Evolutionary conservation across 805 yeast genomes (phyloP).

Genomic region (Candida loeiensis): DNA sequence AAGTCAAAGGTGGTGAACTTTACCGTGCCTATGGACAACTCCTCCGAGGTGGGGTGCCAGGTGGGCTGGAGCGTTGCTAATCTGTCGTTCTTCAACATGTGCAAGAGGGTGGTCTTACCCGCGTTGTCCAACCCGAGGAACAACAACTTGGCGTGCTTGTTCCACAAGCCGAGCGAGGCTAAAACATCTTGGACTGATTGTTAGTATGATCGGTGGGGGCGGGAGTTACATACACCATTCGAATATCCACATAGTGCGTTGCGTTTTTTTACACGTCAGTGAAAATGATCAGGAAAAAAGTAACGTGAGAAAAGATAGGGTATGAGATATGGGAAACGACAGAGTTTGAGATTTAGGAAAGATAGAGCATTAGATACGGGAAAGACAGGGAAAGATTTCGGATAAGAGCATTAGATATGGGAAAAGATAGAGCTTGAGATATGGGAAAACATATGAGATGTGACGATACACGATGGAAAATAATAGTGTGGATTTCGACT

Average conservation of each 20-base stretch:
- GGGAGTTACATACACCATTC: constrained; percentile 36
- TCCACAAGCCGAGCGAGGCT: constrained; percentile 46
- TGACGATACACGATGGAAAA: too few relatives aligned
- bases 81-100: constrained; percentile 77
- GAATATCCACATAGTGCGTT: constrained; percentile 30
- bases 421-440: too few relatives aligned
- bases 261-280: constrained; percentile 1
- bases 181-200: constrained; percentile 41
- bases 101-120: constrained; percentile 40
- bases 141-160: constrained; percentile 46
- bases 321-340: neutral
- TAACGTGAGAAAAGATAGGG: neutral
- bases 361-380: neutral
- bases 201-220: constrained; percentile 15
- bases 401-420: neutral
- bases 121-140: constrained; percentile 48
- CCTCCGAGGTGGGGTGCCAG: constrained; percentile 97
- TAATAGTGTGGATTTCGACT: too few relatives aligned
- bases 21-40: constrained; percentile 91
- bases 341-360: neutral
- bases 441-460: too few relatives aligned
- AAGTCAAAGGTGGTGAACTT: constrained; percentile 97
- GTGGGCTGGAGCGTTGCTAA: constrained; percentile 98
- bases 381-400: neutral
- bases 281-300: neutral